Evolutionary conservation across 495 filamentous ascomycete genomes (phyloP), one percentile per base, ranked within the genome.

Genomic region (Pseudoneurospora amorphoporcata): DNA sequence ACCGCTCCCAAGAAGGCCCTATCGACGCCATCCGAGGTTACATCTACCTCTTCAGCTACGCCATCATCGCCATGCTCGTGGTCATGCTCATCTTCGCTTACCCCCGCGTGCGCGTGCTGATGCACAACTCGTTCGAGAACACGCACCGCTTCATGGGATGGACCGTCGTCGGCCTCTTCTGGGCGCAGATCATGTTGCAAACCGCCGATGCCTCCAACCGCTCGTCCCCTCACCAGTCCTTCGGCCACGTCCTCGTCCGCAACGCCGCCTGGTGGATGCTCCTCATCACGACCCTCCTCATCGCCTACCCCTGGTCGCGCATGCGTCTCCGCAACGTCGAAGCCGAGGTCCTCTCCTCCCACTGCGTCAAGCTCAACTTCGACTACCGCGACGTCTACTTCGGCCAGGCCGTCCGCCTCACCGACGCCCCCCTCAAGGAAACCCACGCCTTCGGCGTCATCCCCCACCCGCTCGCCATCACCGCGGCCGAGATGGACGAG

Each of bases 391-490:
- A 86, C 69, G 83, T 85, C 79, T 87, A 83, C 84, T 90, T 83
- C 76, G 81, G 88, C 75, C 80, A 84, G 37, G 85, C 83, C 72
- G 81, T 89, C 53, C 84, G 87, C 3, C 79, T 86, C 70, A 88
- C 87, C 40, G 81, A 87, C 70, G 83, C 83, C 17, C 90, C 90
- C 0, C 81, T 95, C 70, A 86, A 83, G 14, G 92, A 96, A 83
- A 93, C 90, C 87, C 93, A 96, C 81, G 87, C 90, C 8, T 96
- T 96, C 75, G 93, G 92, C 23, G 90, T 90, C 32, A 92, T 95
- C 76, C 88, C 89, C 41, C 82, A 84, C 72, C 82, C 58, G 71
- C 45, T 77, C 74, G 39, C 38, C n/a, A 29, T 53, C 29, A 53
- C 72, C 43, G 8, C 47, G 0, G 29, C 19, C 45, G 32, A 69